phyloP scores from a whole-genome alignment of 148 eudicot species.

The Cornus suecica region DNA sequence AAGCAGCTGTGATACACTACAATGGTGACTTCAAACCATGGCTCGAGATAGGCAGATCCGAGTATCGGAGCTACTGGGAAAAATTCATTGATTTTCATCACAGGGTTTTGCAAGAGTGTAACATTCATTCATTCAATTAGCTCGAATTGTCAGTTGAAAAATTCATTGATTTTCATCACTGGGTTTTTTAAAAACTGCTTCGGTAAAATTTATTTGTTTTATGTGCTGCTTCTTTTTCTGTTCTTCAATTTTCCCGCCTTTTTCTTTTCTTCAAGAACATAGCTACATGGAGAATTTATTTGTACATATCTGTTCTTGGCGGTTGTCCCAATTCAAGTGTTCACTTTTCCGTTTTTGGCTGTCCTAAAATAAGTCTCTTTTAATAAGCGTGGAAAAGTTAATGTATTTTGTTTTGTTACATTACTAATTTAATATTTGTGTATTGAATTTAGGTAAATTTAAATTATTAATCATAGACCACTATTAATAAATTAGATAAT shows the following conservation, averaged over 20 bases:
- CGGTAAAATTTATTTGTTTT: no score
- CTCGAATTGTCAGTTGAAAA: neutral
- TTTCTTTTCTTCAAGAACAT: neutral
- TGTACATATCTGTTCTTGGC: neutral
- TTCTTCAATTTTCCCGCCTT: neutral
- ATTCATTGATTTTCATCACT: no score
- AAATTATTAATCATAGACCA: no score
- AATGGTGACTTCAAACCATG: slow-evolving; percentile 93
- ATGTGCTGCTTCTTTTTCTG: neutral
- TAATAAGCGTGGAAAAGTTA: no score
- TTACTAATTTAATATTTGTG: no score
- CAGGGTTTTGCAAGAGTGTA: slow-evolving; percentile 65
- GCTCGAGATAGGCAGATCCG: slow-evolving; percentile 81
- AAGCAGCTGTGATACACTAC: slow-evolving; percentile 73
- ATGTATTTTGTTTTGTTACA: no score
- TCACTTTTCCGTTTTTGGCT: no score
- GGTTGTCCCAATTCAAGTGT: no score
- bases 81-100: slow-evolving; percentile 65
- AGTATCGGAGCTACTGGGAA: slow-evolving; percentile 65
- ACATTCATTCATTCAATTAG: slow-evolving; percentile 52
- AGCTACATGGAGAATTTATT: neutral
- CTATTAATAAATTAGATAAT: no score
- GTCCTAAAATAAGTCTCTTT: no score
- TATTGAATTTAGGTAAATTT: no score
- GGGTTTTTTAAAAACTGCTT: no score